Base-by-base conservation (phyloP, 257 asterid genomes). In the Cinchona pubescens region DNA sequence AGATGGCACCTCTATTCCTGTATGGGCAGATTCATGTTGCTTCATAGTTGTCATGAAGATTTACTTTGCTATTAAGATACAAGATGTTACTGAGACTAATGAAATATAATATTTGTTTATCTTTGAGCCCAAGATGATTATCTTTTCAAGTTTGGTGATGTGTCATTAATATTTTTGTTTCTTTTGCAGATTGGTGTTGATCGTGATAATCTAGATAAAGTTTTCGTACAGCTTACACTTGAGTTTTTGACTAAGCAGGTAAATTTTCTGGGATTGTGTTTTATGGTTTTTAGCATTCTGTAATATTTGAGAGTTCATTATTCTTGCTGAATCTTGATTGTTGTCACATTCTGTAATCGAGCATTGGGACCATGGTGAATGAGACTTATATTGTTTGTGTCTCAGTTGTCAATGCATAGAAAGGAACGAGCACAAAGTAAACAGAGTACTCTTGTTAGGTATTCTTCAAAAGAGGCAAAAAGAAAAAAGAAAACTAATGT, bases 171-270 rank as follows among this genome's bases (percentile, higher is more conserved):
- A 45, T 63, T 46, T 56, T 30, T 34, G 4, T 78, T 19, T 79
- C 59, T 72, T 76, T 79, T 84, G 86, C 97, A 94, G 98, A 89
- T 94, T 85, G 92, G 90, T 38, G 88, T 88, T 58, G 98, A 94
- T 83, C 86, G 79, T 69, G 80, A 88, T 80, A 88, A 92, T 85
- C 87, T 83, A 76, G 86, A 73, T 84, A 94, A 90, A 84, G 92
- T 87, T 78, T 92, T 94, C 59, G 85, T 86, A 77, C 98, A 94
- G 81, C 91, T 94, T 77, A 94, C 97, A 1, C 86, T 94, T 66
- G 97, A 94, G 85, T 85, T 94, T 88, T 90, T 92, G 72, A 87
- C 92, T 37, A 92, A 92, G 82, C 97, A 92, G 97, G 97, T 94
- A 87, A 78, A 55, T 61, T 65, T 60, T 68, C 67, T 66, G 25